Conservation (phyloP, 1,284 basidiomycete genomes). For the Tilletia horrida region DNA sequence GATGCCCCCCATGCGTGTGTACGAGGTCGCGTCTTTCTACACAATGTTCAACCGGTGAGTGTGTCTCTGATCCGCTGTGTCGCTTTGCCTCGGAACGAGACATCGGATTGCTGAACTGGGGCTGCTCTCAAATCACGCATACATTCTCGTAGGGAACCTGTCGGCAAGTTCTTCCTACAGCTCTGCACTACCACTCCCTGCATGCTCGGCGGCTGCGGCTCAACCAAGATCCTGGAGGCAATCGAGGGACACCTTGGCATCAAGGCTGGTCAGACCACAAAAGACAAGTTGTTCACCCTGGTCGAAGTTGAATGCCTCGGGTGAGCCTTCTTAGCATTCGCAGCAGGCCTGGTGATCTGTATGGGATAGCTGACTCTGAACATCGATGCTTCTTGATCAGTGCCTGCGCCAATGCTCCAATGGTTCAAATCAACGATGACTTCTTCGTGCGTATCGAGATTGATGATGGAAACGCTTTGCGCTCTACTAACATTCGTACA, state of each 20-base stretch:
- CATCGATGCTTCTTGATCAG: conserved; percentile 50
- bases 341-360: not conserved
- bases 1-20: conserved; percentile 97
- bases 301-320: conserved; percentile 96
- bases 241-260: conserved; percentile 79
- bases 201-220: conserved; percentile 81
- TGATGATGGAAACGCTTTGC: too few species aligned
- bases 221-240: conserved; percentile 81
- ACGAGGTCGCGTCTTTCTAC: conserved; percentile 99
- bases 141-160: conserved; percentile 72
- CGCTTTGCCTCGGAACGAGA: too few species aligned
- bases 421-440: conserved; percentile 94
- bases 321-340: conserved; percentile 19
- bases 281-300: conserved; percentile 93
- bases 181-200: conserved; percentile 99
- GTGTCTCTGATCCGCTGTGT: not conserved
- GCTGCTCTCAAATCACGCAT: too few species aligned
- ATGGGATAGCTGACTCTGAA: not conserved
- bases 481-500: too few species aligned
- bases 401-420: conserved; percentile 98
- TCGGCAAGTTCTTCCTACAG: conserved; percentile 91
- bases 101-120: too few species aligned
- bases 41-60: conserved; percentile 71
- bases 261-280: conserved; percentile 83
- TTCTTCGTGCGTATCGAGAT: conserved; percentile 70